These are phyloP conservation scores for Acmispon strigosus DNA, from an alignment of 306 rosid species.

Conservation along the genomic window DNA sequence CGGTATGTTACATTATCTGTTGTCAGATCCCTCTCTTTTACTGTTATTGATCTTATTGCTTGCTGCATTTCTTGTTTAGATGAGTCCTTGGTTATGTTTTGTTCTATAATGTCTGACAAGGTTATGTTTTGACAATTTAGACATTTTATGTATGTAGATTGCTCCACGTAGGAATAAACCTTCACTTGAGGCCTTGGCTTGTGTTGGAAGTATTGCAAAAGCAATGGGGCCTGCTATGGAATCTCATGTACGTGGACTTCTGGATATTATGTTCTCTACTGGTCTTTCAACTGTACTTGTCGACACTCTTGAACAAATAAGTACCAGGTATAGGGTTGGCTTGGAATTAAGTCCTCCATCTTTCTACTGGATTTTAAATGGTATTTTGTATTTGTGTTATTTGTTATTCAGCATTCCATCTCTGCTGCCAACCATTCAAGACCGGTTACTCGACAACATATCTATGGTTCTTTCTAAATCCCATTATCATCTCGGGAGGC, in stretches of 20 bases:
- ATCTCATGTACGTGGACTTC: slow-evolving; percentile 79
- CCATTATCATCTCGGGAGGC: slow-evolving; percentile 62
- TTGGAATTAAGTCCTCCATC: neutral
- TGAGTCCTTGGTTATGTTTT: slow-evolving; percentile 13
- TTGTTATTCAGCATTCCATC: slow-evolving; percentile 68
- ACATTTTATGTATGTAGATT: slow-evolving; percentile 54
- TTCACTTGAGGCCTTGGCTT: slow-evolving; percentile 95
- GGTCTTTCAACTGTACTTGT: slow-evolving; percentile 89
- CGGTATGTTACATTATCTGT: slow-evolving; percentile 50
- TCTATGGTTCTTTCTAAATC: slow-evolving; percentile 87
- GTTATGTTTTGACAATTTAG: slow-evolving; percentile 22
- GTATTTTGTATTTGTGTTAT: neutral
- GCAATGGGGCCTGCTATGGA: slow-evolving; percentile 93
- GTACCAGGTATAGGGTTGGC: slow-evolving; percentile 44
- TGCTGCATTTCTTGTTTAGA: slow-evolving; percentile 6
- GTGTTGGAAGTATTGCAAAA: slow-evolving; percentile 97
- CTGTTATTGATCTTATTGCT: slow-evolving; percentile 1
- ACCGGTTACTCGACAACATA: slow-evolving; percentile 85
- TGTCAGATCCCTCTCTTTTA: slow-evolving; percentile 1
- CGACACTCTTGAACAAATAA: slow-evolving; percentile 84
- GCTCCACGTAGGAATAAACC: slow-evolving; percentile 97
- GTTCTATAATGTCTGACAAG: slow-evolving; percentile 7
- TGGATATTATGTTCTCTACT: slow-evolving; percentile 89
- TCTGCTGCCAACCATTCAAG: slow-evolving; percentile 86
- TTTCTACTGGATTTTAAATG: slow-evolving; percentile 5